Conservation (phyloP, 345 rosid species). For the Hibiscus trionum region DNA sequence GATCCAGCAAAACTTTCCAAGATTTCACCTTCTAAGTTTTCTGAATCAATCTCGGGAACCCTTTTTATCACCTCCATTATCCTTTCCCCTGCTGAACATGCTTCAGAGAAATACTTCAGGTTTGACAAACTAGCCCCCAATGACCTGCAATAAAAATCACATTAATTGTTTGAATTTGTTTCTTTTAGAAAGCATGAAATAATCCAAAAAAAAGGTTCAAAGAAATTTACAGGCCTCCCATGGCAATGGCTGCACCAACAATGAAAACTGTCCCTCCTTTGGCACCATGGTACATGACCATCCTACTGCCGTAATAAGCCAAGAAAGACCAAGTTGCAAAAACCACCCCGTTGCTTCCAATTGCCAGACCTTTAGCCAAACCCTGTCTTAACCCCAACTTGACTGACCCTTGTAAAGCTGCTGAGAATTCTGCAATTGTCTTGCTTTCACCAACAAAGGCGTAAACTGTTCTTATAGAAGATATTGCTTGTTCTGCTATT, state of each 20-base stretch:
- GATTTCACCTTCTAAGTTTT: constrained; percentile 43
- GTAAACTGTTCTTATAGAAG: constrained; percentile 79
- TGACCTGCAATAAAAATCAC: constrained; percentile 31
- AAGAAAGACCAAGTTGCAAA: constrained; percentile 67
- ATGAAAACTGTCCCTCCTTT: constrained; percentile 59
- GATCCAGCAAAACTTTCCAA: constrained; percentile 43
- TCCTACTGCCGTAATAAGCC: constrained; percentile 60
- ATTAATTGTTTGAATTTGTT: background rate
- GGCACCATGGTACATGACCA: constrained; percentile 78
- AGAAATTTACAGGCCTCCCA: constrained; percentile 67
- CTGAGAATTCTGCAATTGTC: constrained; percentile 44
- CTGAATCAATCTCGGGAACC: constrained; percentile 67
- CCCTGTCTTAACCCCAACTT: constrained; percentile 64
- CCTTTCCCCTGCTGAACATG: constrained; percentile 55
- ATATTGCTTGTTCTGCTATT: constrained; percentile 71
- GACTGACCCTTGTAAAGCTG: constrained; percentile 46
- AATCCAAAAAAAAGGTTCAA: background rate
- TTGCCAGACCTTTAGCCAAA: constrained; percentile 56
- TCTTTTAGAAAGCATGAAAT: background rate
- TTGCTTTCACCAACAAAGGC: constrained; percentile 66
- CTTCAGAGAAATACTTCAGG: constrained; percentile 72
- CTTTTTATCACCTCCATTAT: constrained; percentile 56
- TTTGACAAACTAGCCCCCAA: constrained; percentile 71
- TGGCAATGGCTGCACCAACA: constrained; percentile 46
- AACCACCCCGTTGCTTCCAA: constrained; percentile 61